phyloP scores from a whole-genome alignment of 176 grass and related monocot species.

The Saccharum spontaneum region DNA sequence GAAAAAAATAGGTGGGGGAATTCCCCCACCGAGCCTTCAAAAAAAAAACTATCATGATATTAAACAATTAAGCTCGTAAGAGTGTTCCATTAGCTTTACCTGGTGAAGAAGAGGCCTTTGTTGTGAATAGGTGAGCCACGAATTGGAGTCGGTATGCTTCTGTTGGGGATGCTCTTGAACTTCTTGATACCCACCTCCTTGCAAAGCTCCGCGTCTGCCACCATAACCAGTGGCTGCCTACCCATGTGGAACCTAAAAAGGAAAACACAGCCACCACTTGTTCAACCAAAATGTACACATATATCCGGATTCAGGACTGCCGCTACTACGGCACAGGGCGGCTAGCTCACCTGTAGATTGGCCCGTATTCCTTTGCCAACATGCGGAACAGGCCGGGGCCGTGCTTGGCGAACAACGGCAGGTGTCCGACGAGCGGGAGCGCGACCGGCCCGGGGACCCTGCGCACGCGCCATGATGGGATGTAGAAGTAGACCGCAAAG shows the following conservation, averaged over 20 bases:
- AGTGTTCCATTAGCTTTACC: not conserved
- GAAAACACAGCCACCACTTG: not conserved
- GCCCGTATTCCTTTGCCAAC: constrained; percentile 45
- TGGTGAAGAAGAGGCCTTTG: constrained; percentile 62
- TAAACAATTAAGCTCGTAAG: too few relatives aligned
- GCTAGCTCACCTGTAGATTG: constrained; percentile 11
- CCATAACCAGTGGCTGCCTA: constrained; percentile 33
- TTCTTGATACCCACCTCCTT: constrained; percentile 51
- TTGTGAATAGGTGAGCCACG: constrained; percentile 15
- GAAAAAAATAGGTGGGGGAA: too few relatives aligned
- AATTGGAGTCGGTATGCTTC: constrained; percentile 28
- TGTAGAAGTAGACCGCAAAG: constrained; percentile 48
- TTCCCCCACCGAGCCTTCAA: too few relatives aligned
- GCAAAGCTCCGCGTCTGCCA: constrained; percentile 35
- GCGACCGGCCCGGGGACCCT: constrained; percentile 42
- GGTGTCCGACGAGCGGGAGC: constrained; percentile 50
- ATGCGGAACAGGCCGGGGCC: constrained; percentile 44
- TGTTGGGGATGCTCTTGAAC: constrained; percentile 42
- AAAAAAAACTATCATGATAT: too few relatives aligned
- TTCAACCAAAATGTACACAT: too few relatives aligned
- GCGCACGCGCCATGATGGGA: constrained; percentile 48
- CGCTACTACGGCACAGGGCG: not conserved
- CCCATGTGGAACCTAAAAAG: constrained; percentile 46
- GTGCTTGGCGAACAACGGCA: constrained; percentile 56
- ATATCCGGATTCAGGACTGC: too few relatives aligned